phyloP scores from a whole-genome alignment of 169 alveolate species.

The Cryptosporidium parvum region DNA sequence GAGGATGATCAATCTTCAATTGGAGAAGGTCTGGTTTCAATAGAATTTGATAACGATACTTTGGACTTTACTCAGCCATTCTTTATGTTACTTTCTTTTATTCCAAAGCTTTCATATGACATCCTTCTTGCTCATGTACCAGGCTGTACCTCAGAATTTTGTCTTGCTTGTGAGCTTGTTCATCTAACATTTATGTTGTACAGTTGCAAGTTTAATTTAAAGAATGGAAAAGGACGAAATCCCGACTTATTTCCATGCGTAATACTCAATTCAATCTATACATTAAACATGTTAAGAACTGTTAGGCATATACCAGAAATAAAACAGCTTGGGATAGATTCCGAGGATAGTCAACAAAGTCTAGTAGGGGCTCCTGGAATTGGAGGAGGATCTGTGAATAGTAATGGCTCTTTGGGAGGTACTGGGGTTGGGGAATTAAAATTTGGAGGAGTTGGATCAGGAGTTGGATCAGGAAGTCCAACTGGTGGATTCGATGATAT shows the following conservation, averaged over 20 bases:
- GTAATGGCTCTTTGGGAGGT: not conserved
- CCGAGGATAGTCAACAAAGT: conserved; percentile 14
- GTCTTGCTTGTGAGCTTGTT: conserved; percentile 63
- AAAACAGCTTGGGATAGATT: conserved; percentile 52
- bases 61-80: conserved; percentile 70
- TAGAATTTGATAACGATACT: conserved; percentile 61
- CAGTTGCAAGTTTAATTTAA: conserved; percentile 31
- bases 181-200: conserved; percentile 57
- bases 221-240: not conserved
- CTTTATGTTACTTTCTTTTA: conserved; percentile 33
- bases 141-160: conserved; percentile 47
- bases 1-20: conserved; percentile 3
- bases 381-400: not conserved
- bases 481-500: not conserved
- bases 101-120: conserved; percentile 39
- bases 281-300: conserved; percentile 46
- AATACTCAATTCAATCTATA: conserved; percentile 16
- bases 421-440: not conserved
- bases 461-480: not conserved
- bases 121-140: conserved; percentile 39
- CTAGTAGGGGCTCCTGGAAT: not conserved
- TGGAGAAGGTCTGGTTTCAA: conserved; percentile 32
- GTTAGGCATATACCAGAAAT: conserved; percentile 63
- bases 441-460: not conserved
- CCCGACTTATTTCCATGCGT: conserved; percentile 44